Percentiles rank a stretch among this genome's conserved stretches.
These are phyloP conservation scores for Fragaria ananassa DNA, from an alignment of 306 rosid species.

Conservation along the genomic window DNA sequence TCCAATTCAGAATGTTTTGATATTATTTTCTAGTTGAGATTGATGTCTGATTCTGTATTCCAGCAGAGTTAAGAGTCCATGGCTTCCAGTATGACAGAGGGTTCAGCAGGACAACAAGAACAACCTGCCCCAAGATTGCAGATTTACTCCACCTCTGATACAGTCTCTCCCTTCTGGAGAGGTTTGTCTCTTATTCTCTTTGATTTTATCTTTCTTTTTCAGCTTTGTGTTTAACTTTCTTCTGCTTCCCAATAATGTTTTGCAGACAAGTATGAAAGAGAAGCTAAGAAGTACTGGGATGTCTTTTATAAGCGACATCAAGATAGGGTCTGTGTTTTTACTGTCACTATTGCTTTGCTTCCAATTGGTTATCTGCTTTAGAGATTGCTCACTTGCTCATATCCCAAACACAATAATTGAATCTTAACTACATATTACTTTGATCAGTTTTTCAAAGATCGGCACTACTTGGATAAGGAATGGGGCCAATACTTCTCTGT, in stretches of 20 bases:
- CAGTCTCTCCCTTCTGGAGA: slow-evolving; percentile 78
- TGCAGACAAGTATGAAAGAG: slow-evolving; percentile 81
- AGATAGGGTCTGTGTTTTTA: slow-evolving; percentile 53
- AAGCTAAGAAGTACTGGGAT: slow-evolving; percentile 94
- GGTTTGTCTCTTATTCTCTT: slow-evolving; percentile 38
- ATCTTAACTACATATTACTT: neutral
- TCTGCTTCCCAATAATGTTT: neutral
- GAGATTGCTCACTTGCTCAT: slow-evolving; percentile 8
- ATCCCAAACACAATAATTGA: neutral
- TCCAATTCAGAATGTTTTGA: neutral
- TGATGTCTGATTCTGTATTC: neutral
- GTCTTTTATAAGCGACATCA: slow-evolving; percentile 83
- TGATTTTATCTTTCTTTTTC: neutral
- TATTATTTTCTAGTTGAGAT: neutral
- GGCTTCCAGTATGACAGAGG: slow-evolving; percentile 42
- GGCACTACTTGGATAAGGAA: slow-evolving; percentile 94
- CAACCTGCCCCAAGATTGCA: slow-evolving; percentile 52
- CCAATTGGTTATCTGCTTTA: neutral
- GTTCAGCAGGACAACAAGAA: slow-evolving; percentile 39
- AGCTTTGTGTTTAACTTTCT: no score
- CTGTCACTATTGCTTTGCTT: neutral
- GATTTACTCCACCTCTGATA: slow-evolving; percentile 56
- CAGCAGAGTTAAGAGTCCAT: slow-evolving; percentile 24
- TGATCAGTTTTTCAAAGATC: slow-evolving; percentile 77
- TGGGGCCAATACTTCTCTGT: slow-evolving; percentile 86